These are phyloP conservation scores for Apophysomyces elegans DNA, from an alignment of 371 early-diverging fungal species.

Conservation along the genomic window DNA sequence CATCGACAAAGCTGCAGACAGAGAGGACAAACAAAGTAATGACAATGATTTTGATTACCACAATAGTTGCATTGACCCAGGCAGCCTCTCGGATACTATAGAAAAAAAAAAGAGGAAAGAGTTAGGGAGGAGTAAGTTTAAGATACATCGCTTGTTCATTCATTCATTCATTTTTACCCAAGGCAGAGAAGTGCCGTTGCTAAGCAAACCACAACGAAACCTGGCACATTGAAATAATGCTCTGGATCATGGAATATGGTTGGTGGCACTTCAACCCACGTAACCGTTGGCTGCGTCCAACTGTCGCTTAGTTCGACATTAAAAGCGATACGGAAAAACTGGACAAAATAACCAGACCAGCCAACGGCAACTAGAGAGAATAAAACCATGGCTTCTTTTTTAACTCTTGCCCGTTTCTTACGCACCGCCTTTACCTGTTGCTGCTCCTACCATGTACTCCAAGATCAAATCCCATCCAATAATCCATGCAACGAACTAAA, in stretches of 20 bases:
- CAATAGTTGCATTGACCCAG: slow-evolving; percentile 68
- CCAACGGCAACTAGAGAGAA: slow-evolving; percentile 50
- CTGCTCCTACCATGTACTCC: slow-evolving; percentile 77
- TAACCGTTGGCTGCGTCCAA: slow-evolving; percentile 65
- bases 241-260: slow-evolving; percentile 44
- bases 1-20: slow-evolving; percentile 61
- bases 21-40: slow-evolving; percentile 80
- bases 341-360: slow-evolving; percentile 76
- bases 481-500: slow-evolving; percentile 69
- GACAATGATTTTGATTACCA: slow-evolving; percentile 70
- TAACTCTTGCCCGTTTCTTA: not conserved
- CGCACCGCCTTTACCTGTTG: slow-evolving; percentile 48
- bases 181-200: slow-evolving; percentile 58
- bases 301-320: slow-evolving; percentile 33
- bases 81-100: slow-evolving; percentile 68
- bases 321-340: slow-evolving; percentile 65
- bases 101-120: not conserved
- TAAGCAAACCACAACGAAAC: slow-evolving; percentile 63
- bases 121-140: not conserved
- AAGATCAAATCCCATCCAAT: slow-evolving; percentile 84
- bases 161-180: slow-evolving; percentile 48
- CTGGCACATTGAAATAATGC: slow-evolving; percentile 72
- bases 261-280: slow-evolving; percentile 49
- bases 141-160: not conserved
- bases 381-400: no score